Percentiles rank a stretch among this genome's conserved stretches.
Conservation (phyloP, 2,329 filamentous ascomycete genomes). For the Colletotrichum cereale region DNA sequence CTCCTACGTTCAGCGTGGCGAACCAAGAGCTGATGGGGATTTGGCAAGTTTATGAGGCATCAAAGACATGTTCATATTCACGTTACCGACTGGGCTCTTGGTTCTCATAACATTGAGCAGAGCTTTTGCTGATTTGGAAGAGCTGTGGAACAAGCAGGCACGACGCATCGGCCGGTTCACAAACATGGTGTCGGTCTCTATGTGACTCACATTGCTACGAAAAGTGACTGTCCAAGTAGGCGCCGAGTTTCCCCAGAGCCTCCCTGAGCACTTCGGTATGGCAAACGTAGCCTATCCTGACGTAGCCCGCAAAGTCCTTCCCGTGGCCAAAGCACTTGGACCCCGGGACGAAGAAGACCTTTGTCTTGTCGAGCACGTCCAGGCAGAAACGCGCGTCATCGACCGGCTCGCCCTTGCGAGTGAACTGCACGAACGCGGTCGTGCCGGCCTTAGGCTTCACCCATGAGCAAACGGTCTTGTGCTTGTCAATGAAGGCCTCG, state of each 20-base stretch:
- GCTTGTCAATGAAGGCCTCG: slow-evolving; percentile 74
- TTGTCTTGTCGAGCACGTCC: slow-evolving; percentile 74
- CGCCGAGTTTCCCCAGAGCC: slow-evolving; percentile 66
- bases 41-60: neutral
- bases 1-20: neutral
- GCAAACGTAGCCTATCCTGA: slow-evolving; percentile 82
- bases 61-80: neutral
- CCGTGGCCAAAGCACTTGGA: slow-evolving; percentile 77
- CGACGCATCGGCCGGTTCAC: neutral
- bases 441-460: slow-evolving; percentile 82
- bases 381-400: slow-evolving; percentile 81
- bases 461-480: slow-evolving; percentile 76
- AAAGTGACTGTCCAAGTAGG: slow-evolving; percentile 51
- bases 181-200: neutral
- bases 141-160: neutral
- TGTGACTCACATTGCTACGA: neutral
- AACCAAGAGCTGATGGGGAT: neutral
- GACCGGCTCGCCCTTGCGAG: slow-evolving; percentile 69
- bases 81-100: neutral
- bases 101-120: neutral
- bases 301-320: slow-evolving; percentile 78
- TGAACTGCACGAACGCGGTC: slow-evolving; percentile 81
- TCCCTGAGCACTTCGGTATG: slow-evolving; percentile 76
- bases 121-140: neutral
- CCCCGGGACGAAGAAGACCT: slow-evolving; percentile 82